Conservation (phyloP, 192 early-diverging fungal genomes). For the Coemansia sp. region DNA sequence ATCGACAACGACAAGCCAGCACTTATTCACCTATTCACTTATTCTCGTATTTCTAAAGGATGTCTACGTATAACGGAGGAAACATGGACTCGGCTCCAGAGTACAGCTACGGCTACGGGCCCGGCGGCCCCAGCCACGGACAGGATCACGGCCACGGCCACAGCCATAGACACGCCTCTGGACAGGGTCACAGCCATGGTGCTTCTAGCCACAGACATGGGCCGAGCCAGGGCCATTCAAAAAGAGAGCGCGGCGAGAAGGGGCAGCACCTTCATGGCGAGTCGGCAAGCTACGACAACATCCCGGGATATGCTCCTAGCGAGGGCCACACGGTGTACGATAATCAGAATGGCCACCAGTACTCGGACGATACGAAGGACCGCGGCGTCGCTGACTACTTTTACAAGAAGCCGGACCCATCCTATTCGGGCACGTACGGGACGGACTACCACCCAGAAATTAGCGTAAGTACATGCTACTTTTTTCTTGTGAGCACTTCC, state of each 20-base stretch:
- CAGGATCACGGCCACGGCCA: neutral
- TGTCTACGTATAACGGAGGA: constrained; percentile 8
- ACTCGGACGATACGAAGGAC: neutral
- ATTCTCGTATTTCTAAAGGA: neutral
- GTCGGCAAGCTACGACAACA: constrained; percentile 23
- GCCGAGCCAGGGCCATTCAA: neutral
- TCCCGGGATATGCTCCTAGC: neutral
- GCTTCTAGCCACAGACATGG: neutral
- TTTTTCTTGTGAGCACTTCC: neutral
- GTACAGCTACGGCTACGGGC: constrained; percentile 8
- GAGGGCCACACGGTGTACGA: constrained; percentile 18
- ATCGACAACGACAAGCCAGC: neutral
- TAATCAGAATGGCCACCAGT: neutral
- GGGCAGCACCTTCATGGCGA: constrained; percentile 13
- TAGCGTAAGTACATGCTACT: constrained; percentile 29
- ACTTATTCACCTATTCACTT: no score
- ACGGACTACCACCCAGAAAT: constrained; percentile 46
- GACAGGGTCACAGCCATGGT: neutral
- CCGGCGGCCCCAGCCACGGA: neutral
- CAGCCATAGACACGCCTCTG: neutral
- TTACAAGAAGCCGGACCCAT: constrained; percentile 43
- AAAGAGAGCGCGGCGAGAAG: constrained; percentile 8
- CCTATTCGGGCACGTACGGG: constrained; percentile 34
- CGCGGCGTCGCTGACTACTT: constrained; percentile 40
- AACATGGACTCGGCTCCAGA: constrained; percentile 7